Evolutionary conservation across 1,284 basidiomycete genomes (phyloP), one percentile per base, ranked within the genome.

Genomic region (Pholiota adiposa): DNA sequence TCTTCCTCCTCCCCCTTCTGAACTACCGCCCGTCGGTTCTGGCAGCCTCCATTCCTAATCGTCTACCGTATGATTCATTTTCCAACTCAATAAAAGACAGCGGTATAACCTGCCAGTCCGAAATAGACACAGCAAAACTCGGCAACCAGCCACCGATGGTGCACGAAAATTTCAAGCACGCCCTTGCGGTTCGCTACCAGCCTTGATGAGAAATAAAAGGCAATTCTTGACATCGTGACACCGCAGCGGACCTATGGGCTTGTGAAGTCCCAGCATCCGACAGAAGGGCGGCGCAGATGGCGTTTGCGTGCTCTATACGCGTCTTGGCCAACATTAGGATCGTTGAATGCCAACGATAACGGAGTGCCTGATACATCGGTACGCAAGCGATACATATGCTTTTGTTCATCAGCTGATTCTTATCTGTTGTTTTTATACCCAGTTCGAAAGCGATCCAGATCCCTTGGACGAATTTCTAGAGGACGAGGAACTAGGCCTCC

Each of bases 401-500:
- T 6, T 33, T 33, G 5, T 33, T 38, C 36, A 38, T 38, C 36
- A 38, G 36, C 36, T 23, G 25, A 18, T 31, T 1, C 2, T 56
- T 16, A 19, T 16, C 4, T 50, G 51, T 29, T 41, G 44, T n/a
- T 6, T 46, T 18, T 12, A 41, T 31, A 31, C 11, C n/a, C 25
- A 59, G 58, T 58, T 65, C 52, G 63, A 65, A 31, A 56, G 58
- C 8, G 70, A 72, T 54, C 19, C 60, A 9, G 79, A 77, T 67
- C 72, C 73, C 14, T 66, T 74, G 53, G 78, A 79, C 64, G 67
- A 72, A 40, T 69, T 79, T 41, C 72, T 73, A 2, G 83, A 86
- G 55, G 80, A 77, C 14, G 73, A 72, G 18, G 86, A 88, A 70
- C 75, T 82, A 36, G 90, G 89, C 18, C 68, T 92, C 59, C 70